Conservation (phyloP, 805 yeast species). For the Cyberlindnera petersonii region DNA sequence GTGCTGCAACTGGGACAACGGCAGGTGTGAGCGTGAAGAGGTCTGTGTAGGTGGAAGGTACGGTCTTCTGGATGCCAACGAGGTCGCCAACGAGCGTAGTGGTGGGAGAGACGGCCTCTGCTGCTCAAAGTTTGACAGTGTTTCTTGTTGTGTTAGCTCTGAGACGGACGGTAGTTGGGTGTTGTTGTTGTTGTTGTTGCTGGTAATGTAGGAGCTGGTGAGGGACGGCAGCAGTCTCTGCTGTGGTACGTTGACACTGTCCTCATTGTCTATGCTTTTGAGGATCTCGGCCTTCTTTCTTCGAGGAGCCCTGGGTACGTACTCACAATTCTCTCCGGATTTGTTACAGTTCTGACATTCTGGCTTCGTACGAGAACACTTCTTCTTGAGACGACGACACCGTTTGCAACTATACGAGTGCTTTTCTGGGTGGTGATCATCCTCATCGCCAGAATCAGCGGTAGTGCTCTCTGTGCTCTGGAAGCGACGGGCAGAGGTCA, state of each 20-base stretch:
- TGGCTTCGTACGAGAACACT: conserved; percentile 43
- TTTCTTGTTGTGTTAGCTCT: conserved; percentile 4
- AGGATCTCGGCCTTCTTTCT: conserved; percentile 31
- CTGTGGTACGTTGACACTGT: conserved; percentile 3
- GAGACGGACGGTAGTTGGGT: conserved; percentile 6
- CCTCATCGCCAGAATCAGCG: conserved; percentile 5
- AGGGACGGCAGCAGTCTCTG: conserved; percentile 1
- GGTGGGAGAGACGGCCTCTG: conserved; percentile 13
- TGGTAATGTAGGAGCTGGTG: neutral
- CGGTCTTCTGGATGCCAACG: neutral
- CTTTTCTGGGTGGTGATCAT: conserved; percentile 9
- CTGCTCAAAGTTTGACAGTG: neutral
- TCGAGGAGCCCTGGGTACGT: conserved; percentile 41
- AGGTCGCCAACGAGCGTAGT: conserved; percentile 8
- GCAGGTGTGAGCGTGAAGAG: conserved; percentile 1
- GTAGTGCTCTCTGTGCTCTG: neutral
- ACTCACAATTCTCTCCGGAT: conserved; percentile 37
- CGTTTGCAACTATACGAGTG: conserved; percentile 40
- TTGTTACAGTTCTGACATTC: conserved; percentile 40
- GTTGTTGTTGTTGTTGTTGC: conserved; percentile 1
- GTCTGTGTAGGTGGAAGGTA: conserved; percentile 2
- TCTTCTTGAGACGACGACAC: conserved; percentile 47
- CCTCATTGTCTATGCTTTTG: conserved; percentile 24
- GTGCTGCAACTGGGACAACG: conserved; percentile 8
- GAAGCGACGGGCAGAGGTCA: too few relatives aligned